Conservation (phyloP, 306 rosid species). For the Rosa persica region DNA sequence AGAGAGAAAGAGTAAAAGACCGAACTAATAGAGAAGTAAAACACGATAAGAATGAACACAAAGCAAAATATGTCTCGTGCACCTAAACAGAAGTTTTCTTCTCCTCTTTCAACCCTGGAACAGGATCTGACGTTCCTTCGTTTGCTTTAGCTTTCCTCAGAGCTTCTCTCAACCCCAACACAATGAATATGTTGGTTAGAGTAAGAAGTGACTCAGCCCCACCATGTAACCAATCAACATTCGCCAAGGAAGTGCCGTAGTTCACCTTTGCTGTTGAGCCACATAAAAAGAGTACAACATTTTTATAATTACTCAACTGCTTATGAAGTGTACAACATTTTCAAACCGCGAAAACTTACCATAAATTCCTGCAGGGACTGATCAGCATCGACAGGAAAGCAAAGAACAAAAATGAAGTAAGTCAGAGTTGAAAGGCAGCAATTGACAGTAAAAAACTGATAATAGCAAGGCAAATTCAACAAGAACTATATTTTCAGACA, state of each 20-base stretch:
- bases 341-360: slow-evolving; percentile 45
- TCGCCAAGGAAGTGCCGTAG: slow-evolving; percentile 85
- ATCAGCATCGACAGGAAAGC: slow-evolving; percentile 9
- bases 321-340: not conserved
- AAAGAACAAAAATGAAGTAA: slow-evolving; percentile 28
- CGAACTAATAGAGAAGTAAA: not conserved
- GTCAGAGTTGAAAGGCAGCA: slow-evolving; percentile 23
- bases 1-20: slow-evolving; percentile 1
- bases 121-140: slow-evolving; percentile 28
- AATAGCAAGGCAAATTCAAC: not conserved
- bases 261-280: slow-evolving; percentile 74
- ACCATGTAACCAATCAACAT: slow-evolving; percentile 96
- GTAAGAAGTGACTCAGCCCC: slow-evolving; percentile 91
- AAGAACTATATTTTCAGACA: not conserved
- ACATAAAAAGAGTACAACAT: slow-evolving; percentile 22
- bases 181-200: slow-evolving; percentile 81
- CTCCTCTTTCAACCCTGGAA: slow-evolving; percentile 39
- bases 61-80: not conserved
- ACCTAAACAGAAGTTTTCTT: slow-evolving; percentile 26
- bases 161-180: slow-evolving; percentile 77
- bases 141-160: slow-evolving; percentile 45
- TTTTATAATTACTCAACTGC: not conserved
- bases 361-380: slow-evolving; percentile 97
- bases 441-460: not conserved
- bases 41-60: not conserved